Evolutionary conservation across 2,329 filamentous ascomycete species (phyloP).

Genomic region (Colletotrichum liaoningense): DNA sequence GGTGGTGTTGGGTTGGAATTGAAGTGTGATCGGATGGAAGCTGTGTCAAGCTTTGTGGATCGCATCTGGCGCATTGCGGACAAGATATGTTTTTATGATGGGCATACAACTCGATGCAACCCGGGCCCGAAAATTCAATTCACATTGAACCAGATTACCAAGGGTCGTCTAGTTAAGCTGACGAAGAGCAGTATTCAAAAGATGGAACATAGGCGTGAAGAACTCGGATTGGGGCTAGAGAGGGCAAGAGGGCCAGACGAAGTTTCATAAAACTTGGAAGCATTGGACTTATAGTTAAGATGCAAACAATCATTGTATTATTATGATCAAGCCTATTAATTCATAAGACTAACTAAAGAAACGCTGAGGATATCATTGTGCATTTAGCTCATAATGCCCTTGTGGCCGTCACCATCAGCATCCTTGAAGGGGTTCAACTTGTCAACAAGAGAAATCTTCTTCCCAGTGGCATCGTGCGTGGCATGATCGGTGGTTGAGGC

Average conservation of each 20-base stretch:
- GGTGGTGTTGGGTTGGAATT: background rate
- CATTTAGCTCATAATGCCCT: conserved; percentile 37
- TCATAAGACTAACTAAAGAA: background rate
- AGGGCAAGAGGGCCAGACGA: background rate
- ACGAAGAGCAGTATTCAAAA: background rate
- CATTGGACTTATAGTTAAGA: too few species aligned
- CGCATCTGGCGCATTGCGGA: background rate
- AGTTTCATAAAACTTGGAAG: background rate
- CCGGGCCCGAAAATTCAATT: background rate
- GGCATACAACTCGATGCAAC: background rate
- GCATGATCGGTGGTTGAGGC: background rate
- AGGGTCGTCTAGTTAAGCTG: background rate
- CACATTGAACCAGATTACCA: fast-evolving
- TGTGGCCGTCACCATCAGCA: conserved; percentile 40
- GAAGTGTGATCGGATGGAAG: background rate
- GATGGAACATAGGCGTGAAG: background rate
- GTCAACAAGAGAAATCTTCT: conserved; percentile 38
- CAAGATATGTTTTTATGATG: background rate
- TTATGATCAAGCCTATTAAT: background rate
- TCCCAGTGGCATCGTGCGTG: conserved; percentile 2
- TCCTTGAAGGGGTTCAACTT: conserved; percentile 41
- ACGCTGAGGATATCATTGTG: background rate
- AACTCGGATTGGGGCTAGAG: background rate
- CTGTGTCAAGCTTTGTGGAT: background rate
- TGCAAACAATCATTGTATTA: background rate